phyloP scores from a whole-genome alignment of 352 stramenopile species.

The Blastocystis sp. region DNA sequence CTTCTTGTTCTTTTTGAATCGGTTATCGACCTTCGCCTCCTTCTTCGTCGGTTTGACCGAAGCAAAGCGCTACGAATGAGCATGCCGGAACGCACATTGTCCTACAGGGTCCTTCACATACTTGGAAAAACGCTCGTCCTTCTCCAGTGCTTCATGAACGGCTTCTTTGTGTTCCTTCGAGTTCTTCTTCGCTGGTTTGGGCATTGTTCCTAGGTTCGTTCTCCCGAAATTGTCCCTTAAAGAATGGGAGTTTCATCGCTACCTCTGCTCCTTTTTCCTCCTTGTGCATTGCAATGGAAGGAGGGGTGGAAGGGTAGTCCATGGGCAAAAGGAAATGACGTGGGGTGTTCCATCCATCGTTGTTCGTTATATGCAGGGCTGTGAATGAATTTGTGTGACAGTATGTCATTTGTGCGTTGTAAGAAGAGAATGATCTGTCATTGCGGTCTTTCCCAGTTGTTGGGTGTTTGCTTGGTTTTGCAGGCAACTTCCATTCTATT shows the following conservation, averaged over 20 bases:
- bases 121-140: slow-evolving; percentile 56
- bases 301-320: background rate
- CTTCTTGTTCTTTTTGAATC: slow-evolving; percentile 41
- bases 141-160: slow-evolving; percentile 52
- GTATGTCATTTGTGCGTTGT: no score
- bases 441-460: no score
- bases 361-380: no score
- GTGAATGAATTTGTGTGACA: no score
- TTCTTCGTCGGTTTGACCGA: slow-evolving; percentile 26
- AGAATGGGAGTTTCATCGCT: slow-evolving; percentile 29
- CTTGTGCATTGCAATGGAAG: background rate
- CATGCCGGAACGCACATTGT: background rate
- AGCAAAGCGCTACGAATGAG: slow-evolving; percentile 24
- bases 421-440: no score
- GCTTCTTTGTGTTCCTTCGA: background rate
- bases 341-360: no score
- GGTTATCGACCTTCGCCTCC: slow-evolving; percentile 37
- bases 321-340: no score
- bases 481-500: no score
- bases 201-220: background rate
- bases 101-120: slow-evolving; percentile 19
- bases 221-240: background rate
- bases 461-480: no score
- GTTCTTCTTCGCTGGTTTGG: slow-evolving; percentile 4
- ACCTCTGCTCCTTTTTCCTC: background rate